Conservation (phyloP, 495 filamentous ascomycete species). For the Penicillium longicatenatum region DNA sequence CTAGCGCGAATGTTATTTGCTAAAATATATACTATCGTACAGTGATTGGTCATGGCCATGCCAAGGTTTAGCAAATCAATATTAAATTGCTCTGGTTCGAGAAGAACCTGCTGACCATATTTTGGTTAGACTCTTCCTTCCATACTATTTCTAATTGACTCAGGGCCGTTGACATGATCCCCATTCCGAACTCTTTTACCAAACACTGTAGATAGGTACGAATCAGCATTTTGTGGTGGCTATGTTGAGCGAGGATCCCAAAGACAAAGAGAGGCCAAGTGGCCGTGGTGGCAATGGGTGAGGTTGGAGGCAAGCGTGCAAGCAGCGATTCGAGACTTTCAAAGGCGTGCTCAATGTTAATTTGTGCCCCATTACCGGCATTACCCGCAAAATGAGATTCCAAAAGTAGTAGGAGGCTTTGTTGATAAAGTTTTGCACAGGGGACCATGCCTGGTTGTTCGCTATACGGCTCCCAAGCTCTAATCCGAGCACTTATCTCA, state of each 20-base stretch:
- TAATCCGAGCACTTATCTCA: slow-evolving; percentile 6
- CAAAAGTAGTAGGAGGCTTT: slow-evolving; percentile 19
- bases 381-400: slow-evolving; percentile 12
- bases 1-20: not conserved
- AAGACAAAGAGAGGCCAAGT: slow-evolving; percentile 23
- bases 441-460: slow-evolving; percentile 14
- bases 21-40: not conserved
- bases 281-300: slow-evolving; percentile 18
- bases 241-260: slow-evolving; percentile 8
- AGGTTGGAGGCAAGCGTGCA: slow-evolving; percentile 15
- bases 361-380: not conserved
- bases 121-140: slow-evolving; percentile 2
- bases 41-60: not conserved
- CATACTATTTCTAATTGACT: slow-evolving; percentile 17
- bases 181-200: slow-evolving; percentile 18
- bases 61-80: slow-evolving; percentile 14
- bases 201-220: slow-evolving; percentile 11
- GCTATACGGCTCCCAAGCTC: slow-evolving; percentile 12
- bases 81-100: slow-evolving; percentile 14
- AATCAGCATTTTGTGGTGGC: slow-evolving; percentile 8
- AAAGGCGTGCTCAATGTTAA: slow-evolving; percentile 13
- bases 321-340: slow-evolving; percentile 7
- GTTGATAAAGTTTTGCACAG: slow-evolving; percentile 20
- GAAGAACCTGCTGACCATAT: slow-evolving; percentile 16
- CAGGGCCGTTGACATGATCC: slow-evolving; percentile 20